Evolutionary conservation across 768 basidiomycete species (phyloP).

Genomic region (Inosperma sp.): DNA sequence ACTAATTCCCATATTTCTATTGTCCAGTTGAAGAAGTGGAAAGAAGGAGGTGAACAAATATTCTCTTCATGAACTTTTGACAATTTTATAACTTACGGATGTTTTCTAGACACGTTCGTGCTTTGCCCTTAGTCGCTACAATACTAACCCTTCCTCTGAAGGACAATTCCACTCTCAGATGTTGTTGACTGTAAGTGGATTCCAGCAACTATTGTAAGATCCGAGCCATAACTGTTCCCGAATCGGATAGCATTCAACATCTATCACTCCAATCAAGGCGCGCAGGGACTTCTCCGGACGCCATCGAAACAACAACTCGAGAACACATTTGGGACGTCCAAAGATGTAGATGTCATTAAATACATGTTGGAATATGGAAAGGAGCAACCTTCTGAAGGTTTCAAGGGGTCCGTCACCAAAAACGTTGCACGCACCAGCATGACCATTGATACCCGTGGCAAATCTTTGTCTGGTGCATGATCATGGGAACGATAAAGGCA

Average conservation of each 20-base stretch:
- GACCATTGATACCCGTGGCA: conserved; percentile 6
- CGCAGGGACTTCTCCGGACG: conserved; percentile 68
- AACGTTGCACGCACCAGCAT: conserved; percentile 34
- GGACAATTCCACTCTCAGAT: conserved; percentile 63
- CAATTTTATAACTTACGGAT: conserved; percentile 8
- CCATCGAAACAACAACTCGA: conserved; percentile 86
- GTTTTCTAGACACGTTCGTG: conserved; percentile 58
- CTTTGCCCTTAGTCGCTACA: too few relatives aligned
- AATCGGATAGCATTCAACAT: conserved; percentile 57
- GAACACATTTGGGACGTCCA: conserved; percentile 58
- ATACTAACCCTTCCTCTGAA: conserved; percentile 27
- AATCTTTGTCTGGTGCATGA: conserved; percentile 3
- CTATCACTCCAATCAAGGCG: conserved; percentile 66
- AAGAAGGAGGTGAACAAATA: conserved; percentile 59
- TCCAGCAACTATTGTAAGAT: neutral
- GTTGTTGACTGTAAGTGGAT: conserved; percentile 75
- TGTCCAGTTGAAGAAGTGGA: conserved; percentile 71
- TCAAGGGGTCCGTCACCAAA: conserved; percentile 19
- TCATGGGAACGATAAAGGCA: too few relatives aligned
- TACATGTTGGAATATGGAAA: conserved; percentile 61
- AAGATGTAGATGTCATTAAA: conserved; percentile 59
- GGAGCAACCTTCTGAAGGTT: conserved; percentile 48
- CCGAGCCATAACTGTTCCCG: neutral
- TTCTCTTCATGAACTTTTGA: conserved; percentile 5
- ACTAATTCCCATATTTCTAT: conserved; percentile 6